A percentile compares a stretch with the other conserved stretches of the same genome.
These are phyloP conservation scores for Geosmithia putterillii DNA, from an alignment of 2,329 filamentous ascomycete species.

Conservation along the genomic window DNA sequence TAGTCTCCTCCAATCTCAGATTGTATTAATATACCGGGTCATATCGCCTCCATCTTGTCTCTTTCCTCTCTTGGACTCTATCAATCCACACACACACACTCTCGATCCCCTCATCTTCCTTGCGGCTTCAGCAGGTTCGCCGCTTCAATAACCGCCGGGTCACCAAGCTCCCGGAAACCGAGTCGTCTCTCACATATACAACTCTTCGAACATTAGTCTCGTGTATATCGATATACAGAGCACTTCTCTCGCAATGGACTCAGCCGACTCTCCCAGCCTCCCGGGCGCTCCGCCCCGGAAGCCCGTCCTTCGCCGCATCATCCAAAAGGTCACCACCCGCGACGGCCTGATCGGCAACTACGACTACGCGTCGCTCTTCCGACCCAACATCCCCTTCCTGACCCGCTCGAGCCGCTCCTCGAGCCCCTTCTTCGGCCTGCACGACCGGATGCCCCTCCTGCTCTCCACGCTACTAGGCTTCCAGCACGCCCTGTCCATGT, in stretches of 20 bases:
- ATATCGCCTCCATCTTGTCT: neutral
- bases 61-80: neutral
- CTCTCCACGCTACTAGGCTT: conserved; percentile 64
- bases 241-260: neutral
- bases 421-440: conserved; percentile 76
- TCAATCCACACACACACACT: too few relatives aligned
- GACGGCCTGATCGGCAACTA: conserved; percentile 75
- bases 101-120: too few relatives aligned
- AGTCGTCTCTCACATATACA: too few relatives aligned
- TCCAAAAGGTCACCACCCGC: conserved; percentile 37
- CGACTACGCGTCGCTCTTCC: conserved; percentile 84
- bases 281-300: conserved; percentile 23
- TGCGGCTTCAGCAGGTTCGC: conserved; percentile 13
- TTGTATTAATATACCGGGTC: too few relatives aligned
- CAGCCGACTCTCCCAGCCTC: conserved; percentile 11
- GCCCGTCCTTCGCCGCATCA: conserved; percentile 13
- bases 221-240: conserved; percentile 5
- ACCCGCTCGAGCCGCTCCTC: conserved; percentile 11
- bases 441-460: conserved; percentile 65
- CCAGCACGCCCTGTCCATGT: conserved; percentile 69
- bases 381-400: conserved; percentile 72
- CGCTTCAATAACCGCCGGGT: conserved; percentile 3
- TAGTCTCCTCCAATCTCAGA: too few relatives aligned
- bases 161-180: too few relatives aligned
- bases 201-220: too few relatives aligned